Conservation (phyloP, 2,329 filamentous ascomycete species). For the Clarireedia monteithiana region DNA sequence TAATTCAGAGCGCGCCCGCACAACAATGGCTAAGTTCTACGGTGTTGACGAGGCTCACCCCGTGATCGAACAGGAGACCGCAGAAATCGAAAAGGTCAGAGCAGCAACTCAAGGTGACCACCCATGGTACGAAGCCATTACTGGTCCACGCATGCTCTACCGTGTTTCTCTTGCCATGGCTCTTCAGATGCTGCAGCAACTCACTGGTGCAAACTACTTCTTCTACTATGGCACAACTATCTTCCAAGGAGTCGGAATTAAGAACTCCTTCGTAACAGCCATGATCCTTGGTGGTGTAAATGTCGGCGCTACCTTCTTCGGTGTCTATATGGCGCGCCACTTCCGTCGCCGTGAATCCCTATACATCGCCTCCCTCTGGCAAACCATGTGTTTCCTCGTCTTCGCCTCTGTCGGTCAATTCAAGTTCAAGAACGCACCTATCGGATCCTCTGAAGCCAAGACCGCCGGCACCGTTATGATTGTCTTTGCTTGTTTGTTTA, state of each 20-base stretch:
- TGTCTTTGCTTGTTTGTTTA: slow-evolving; percentile 66
- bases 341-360: slow-evolving; percentile 62
- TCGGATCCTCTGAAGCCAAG: slow-evolving; percentile 29
- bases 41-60: slow-evolving; percentile 37
- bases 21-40: slow-evolving; percentile 45
- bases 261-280: slow-evolving; percentile 61
- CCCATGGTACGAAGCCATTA: slow-evolving; percentile 57
- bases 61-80: slow-evolving; percentile 42
- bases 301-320: slow-evolving; percentile 47
- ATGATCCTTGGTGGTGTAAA: slow-evolving; percentile 64
- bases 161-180: slow-evolving; percentile 55
- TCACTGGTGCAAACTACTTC: slow-evolving; percentile 57
- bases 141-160: slow-evolving; percentile 50
- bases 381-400: slow-evolving; percentile 60
- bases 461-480: slow-evolving; percentile 63
- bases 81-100: slow-evolving; percentile 40
- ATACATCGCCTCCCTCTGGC: slow-evolving; percentile 57
- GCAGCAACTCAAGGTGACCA: slow-evolving; percentile 42
- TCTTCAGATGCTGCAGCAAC: slow-evolving; percentile 61
- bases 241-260: slow-evolving; percentile 51
- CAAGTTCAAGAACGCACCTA: slow-evolving; percentile 36
- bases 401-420: slow-evolving; percentile 47
- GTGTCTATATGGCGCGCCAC: slow-evolving; percentile 58
- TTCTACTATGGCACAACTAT: slow-evolving; percentile 61
- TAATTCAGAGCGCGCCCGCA: slow-evolving; percentile 40